Evolutionary conservation across 2,329 filamentous ascomycete genomes (phyloP).

Genomic region (Amesomyces nigricolor): DNA sequence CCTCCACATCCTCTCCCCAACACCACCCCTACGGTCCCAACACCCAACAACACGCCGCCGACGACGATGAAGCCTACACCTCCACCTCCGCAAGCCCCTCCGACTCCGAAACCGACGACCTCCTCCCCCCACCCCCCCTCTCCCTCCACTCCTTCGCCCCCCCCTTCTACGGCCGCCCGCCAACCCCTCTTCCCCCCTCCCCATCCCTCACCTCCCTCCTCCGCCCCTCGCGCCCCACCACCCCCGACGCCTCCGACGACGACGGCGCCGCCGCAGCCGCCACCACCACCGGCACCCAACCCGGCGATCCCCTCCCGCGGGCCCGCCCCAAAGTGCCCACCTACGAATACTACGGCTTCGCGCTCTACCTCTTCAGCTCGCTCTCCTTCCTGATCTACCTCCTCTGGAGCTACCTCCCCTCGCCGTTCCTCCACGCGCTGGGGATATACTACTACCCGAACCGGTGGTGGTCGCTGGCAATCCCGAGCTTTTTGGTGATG

Average conservation of each 20-base stretch:
- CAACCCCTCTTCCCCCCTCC: constrained; percentile 86
- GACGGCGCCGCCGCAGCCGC: constrained; percentile 40
- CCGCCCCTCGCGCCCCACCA: constrained; percentile 84
- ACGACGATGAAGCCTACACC: constrained; percentile 16
- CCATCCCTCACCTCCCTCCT: constrained; percentile 89
- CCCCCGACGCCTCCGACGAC: constrained; percentile 84
- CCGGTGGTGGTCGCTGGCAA: constrained; percentile 93
- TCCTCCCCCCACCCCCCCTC: constrained; percentile 41
- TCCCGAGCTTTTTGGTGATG: constrained; percentile 87
- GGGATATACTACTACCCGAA: constrained; percentile 97
- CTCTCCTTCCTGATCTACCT: constrained; percentile 69
- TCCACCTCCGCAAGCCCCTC: constrained; percentile 35
- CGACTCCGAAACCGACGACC: constrained; percentile 26
- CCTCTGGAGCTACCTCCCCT: constrained; percentile 85
- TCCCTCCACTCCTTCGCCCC: constrained; percentile 58
- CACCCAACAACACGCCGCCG: constrained; percentile 1
- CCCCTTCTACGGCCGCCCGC: constrained; percentile 96
- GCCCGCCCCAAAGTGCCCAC: constrained; percentile 94
- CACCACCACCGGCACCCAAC: constrained; percentile 24
- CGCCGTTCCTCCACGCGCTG: constrained; percentile 83
- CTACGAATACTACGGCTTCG: constrained; percentile 99
- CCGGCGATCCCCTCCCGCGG: constrained; percentile 64
- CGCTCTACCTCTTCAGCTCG: constrained; percentile 85
- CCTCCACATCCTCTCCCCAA: constrained; percentile 11
- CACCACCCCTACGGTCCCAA: neutral